Conservation (phyloP, 192 early-diverging fungal genomes). For the Coemansia sp. region DNA sequence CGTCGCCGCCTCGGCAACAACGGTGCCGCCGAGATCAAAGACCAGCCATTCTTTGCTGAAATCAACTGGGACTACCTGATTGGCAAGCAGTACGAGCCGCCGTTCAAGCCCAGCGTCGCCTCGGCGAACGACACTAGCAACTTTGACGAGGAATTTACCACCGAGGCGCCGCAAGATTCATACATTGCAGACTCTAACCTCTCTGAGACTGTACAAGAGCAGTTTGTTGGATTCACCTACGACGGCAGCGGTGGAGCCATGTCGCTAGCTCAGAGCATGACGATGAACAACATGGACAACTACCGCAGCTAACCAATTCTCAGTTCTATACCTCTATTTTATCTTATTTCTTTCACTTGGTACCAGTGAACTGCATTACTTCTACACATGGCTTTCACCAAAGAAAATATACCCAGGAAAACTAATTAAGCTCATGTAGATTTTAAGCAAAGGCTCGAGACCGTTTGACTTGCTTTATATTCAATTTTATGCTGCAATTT, state of each 20-base stretch:
- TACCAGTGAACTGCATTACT: not conserved
- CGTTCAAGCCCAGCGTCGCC: constrained; percentile 88
- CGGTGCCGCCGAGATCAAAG: constrained; percentile 89
- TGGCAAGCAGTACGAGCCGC: constrained; percentile 87
- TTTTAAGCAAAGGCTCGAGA: not conserved
- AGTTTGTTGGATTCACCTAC: constrained; percentile 95
- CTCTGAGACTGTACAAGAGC: constrained; percentile 86
- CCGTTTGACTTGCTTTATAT: not conserved
- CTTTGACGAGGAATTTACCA: constrained; percentile 98
- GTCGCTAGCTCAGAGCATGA: constrained; percentile 58
- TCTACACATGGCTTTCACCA: no score
- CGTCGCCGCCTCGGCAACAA: constrained; percentile 79
- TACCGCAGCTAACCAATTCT: constrained; percentile 29
- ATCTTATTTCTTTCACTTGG: not conserved
- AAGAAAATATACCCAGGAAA: no score
- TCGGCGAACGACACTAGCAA: constrained; percentile 93
- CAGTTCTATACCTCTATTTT: not conserved
- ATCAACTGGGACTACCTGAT: constrained; percentile 90
- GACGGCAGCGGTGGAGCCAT: constrained; percentile 74
- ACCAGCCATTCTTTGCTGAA: constrained; percentile 89
- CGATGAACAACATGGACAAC: constrained; percentile 51
- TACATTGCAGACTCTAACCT: constrained; percentile 78
- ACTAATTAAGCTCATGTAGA: no score
- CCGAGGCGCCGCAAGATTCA: constrained; percentile 89
- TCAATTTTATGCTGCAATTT: not conserved